A percentile compares a stretch with the other conserved stretches of the same genome.
Evolutionary conservation across 1,139 yeast genomes (phyloP).

Genomic region (Diutina scorzettiae): DNA sequence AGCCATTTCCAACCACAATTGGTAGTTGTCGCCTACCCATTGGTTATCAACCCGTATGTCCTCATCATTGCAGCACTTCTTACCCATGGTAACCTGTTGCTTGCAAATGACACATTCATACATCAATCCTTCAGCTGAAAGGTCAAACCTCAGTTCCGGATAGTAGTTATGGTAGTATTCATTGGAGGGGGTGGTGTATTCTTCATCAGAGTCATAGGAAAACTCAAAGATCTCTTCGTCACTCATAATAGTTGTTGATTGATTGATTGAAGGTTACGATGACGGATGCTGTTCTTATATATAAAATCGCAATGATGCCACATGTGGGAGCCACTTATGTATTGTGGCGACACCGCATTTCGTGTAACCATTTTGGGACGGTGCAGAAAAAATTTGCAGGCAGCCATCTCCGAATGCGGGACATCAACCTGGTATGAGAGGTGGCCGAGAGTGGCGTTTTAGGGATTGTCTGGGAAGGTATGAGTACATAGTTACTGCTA

Average conservation of each 20-base stretch:
- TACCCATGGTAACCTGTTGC: background rate
- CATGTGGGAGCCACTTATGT: no score
- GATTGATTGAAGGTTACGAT: background rate
- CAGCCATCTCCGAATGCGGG: no score
- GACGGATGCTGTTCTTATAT: background rate
- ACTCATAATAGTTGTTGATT: background rate
- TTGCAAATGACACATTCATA: slow-evolving; percentile 6
- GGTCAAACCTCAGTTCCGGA: background rate
- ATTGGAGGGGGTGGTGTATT: background rate
- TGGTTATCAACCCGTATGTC: background rate
- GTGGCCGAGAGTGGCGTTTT: no score
- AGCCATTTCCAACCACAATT: slow-evolving; percentile 4
- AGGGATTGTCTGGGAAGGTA: no score
- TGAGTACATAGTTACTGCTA: no score
- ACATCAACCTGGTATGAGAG: no score
- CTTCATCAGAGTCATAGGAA: slow-evolving; percentile 5
- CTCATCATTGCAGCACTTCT: slow-evolving; percentile 4
- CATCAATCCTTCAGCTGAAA: background rate
- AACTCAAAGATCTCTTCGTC: slow-evolving; percentile 6
- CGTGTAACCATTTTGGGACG: no score
- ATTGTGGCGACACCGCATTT: no score
- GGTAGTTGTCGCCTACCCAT: slow-evolving; percentile 1
- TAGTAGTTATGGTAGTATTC: background rate
- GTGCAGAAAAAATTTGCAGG: no score
- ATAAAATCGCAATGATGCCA: no score